phyloP scores from a whole-genome alignment of 495 filamentous ascomycete genomes.

The Trichoderma orchidacearum region DNA sequence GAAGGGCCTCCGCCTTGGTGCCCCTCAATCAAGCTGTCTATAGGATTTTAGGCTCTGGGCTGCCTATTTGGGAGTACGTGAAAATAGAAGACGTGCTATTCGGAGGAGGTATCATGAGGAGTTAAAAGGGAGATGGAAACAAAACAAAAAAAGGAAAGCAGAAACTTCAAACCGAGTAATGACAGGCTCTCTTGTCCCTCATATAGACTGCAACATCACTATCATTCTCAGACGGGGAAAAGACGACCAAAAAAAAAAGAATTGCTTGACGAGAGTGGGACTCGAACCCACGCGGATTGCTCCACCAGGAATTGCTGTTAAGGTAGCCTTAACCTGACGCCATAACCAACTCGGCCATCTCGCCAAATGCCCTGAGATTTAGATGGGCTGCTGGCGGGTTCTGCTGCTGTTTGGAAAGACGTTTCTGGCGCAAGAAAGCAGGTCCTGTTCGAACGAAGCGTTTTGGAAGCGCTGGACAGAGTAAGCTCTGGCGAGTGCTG shows the following conservation, averaged over 20 bases:
- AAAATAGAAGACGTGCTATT: no score
- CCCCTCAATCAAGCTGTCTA: no score
- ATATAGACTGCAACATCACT: no score
- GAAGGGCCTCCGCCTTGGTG: no score
- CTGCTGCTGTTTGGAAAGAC: not conserved
- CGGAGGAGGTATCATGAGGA: no score
- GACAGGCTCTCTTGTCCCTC: no score
- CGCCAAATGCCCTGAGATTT: not conserved
- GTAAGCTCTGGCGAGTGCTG: not conserved
- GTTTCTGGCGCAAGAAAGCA: not conserved
- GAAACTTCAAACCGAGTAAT: no score
- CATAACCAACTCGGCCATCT: constrained; percentile 1
- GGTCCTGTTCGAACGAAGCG: not conserved
- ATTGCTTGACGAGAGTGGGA: constrained; percentile 19
- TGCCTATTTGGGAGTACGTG: no score
- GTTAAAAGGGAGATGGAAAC: no score
- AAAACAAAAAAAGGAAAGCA: no score
- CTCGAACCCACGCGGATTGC: constrained; percentile 29
- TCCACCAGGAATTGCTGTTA: constrained; percentile 9
- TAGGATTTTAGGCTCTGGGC: no score
- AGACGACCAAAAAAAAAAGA: not conserved
- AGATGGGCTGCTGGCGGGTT: no score
- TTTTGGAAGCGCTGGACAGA: not conserved
- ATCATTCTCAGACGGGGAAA: not conserved
- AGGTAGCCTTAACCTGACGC: constrained; percentile 1